Evolutionary conservation across 192 early-diverging fungal genomes (phyloP).

Genomic region (Podila minutissima): DNA sequence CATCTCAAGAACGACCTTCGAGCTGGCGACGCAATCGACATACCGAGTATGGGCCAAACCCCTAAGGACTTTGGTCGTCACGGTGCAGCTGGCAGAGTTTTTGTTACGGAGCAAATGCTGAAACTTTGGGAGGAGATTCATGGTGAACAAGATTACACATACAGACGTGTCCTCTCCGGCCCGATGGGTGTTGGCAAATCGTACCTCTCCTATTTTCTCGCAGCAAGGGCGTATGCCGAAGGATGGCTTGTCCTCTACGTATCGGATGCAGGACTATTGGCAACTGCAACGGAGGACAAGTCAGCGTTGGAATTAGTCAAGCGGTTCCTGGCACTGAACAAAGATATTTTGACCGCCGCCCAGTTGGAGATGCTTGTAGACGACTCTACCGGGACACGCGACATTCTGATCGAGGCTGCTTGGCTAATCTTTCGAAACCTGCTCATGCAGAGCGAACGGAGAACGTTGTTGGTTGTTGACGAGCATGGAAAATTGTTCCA

Average conservation of each 20-base stretch:
- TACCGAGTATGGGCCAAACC: no score
- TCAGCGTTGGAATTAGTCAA: conserved; percentile 2
- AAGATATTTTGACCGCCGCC: conserved; percentile 46
- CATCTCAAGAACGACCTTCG: conserved; percentile 21
- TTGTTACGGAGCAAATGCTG: conserved; percentile 8
- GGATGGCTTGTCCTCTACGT: conserved; percentile 37
- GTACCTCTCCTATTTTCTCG: conserved; percentile 29
- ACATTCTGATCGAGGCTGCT: not conserved
- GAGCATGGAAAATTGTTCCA: conserved; percentile 42
- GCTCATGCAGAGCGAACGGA: conserved; percentile 8
- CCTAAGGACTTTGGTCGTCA: no score
- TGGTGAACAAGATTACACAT: conserved; percentile 5
- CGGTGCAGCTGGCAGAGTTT: not conserved
- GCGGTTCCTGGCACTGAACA: conserved; percentile 32
- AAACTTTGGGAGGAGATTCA: conserved; percentile 14
- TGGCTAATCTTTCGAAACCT: not conserved
- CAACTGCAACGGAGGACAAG: not conserved
- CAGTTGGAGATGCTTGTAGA: conserved; percentile 23
- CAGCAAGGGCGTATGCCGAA: conserved; percentile 32
- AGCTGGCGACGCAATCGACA: conserved; percentile 7
- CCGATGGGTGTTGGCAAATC: conserved; percentile 6
- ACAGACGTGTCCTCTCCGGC: conserved; percentile 36
- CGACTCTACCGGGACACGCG: not conserved
- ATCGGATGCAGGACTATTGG: conserved; percentile 31
- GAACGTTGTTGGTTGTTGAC: conserved; percentile 38